phyloP scores from a whole-genome alignment of 1,284 basidiomycete genomes.

The Taiwanofungus camphoratus region DNA sequence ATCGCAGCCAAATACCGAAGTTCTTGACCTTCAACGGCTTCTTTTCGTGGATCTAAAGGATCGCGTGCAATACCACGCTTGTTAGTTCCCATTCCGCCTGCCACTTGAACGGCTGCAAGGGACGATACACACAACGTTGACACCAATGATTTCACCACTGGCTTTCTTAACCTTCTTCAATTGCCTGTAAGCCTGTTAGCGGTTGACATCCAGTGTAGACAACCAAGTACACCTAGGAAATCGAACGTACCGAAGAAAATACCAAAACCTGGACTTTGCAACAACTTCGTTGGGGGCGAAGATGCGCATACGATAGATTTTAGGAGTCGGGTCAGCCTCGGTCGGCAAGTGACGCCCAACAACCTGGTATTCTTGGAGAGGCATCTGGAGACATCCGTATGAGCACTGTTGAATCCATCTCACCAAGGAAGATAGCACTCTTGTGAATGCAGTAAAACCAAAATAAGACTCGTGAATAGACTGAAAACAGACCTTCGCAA shows the following conservation, averaged over 20 bases:
- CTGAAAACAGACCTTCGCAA: neutral
- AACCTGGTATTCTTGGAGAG: conserved; percentile 85
- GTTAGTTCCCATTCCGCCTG: conserved; percentile 74
- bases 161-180: conserved; percentile 99
- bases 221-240: neutral
- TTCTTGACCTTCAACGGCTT: conserved; percentile 98
- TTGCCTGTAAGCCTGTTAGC: conserved; percentile 50
- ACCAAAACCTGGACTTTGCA: conserved; percentile 99
- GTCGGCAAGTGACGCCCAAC: conserved; percentile 97
- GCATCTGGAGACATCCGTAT: conserved; percentile 33
- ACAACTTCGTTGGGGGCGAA: conserved; percentile 98
- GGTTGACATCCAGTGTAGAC: neutral
- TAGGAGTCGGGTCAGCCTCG: conserved; percentile 88
- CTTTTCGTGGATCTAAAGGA: conserved; percentile 87
- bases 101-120: conserved; percentile 83
- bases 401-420: neutral
- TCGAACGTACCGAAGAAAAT: conserved; percentile 80
- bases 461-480: neutral
- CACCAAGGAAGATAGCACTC: neutral
- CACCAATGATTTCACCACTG: conserved; percentile 96
- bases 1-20: conserved; percentile 99
- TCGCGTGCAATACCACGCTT: conserved; percentile 22
- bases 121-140: conserved; percentile 88
- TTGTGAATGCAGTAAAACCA: neutral
- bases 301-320: conserved; percentile 99